Conservation (phyloP, 75 land plant species). For the Pinus taeda region DNA sequence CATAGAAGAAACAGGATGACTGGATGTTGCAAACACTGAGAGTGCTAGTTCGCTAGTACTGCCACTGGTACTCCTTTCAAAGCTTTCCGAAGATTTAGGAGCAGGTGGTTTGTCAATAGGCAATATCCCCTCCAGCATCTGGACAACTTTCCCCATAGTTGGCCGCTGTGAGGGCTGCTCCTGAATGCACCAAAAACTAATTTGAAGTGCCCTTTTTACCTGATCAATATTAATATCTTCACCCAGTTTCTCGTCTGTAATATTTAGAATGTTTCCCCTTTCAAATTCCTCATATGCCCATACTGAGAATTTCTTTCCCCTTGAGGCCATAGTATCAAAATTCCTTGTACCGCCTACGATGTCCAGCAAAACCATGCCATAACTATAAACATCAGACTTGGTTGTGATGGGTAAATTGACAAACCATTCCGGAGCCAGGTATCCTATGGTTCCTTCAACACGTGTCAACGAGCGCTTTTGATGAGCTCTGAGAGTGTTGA, state of each 20-base stretch:
- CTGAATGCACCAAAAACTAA: slow-evolving; percentile 84
- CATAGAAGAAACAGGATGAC: slow-evolving; percentile 31
- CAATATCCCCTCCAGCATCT: slow-evolving; percentile 71
- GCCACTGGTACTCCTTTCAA: slow-evolving; percentile 22
- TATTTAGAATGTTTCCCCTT: slow-evolving; percentile 39
- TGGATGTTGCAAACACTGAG: slow-evolving; percentile 31
- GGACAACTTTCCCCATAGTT: slow-evolving; percentile 80
- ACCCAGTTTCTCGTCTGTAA: slow-evolving; percentile 51
- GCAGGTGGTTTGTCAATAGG: slow-evolving; percentile 62
- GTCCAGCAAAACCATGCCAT: slow-evolving; percentile 88
- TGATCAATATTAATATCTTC: slow-evolving; percentile 43
- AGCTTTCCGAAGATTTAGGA: slow-evolving; percentile 36
- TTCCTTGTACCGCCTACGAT: slow-evolving; percentile 76
- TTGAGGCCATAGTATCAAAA: slow-evolving; percentile 46
- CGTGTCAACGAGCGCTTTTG: slow-evolving; percentile 30
- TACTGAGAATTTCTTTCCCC: slow-evolving; percentile 52
- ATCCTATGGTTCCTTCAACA: slow-evolving; percentile 72
- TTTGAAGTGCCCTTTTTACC: slow-evolving; percentile 40
- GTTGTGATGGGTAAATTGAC: slow-evolving; percentile 69
- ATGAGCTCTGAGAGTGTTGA: slow-evolving; percentile 57
- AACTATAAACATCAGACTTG: slow-evolving; percentile 81
- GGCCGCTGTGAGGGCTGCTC: slow-evolving; percentile 80
- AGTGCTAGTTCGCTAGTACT: slow-evolving; percentile 24
- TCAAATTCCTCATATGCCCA: slow-evolving; percentile 81
- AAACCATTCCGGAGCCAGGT: slow-evolving; percentile 90